A percentile compares a stretch with the other conserved stretches of the same genome.
These are phyloP conservation scores for Talaromyces sp. DNA, from an alignment of 2,329 filamentous ascomycete species.

Conservation along the genomic window DNA sequence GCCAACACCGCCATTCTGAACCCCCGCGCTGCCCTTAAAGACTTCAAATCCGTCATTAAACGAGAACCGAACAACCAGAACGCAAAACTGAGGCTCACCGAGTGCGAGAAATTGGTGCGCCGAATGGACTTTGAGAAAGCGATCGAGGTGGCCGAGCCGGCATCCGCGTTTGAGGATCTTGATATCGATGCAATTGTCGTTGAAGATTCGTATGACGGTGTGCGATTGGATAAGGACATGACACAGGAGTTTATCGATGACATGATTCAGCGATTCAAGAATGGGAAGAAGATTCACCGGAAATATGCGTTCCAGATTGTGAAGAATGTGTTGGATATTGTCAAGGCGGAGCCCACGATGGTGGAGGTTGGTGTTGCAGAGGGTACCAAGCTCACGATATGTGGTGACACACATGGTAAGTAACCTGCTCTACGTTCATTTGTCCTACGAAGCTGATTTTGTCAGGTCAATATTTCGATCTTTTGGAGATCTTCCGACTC, in stretches of 20 bases:
- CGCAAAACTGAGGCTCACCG: constrained; percentile 83
- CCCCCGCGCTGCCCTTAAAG: constrained; percentile 81
- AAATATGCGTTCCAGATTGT: constrained; percentile 99
- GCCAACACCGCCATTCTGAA: constrained; percentile 88
- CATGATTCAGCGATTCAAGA: constrained; percentile 95
- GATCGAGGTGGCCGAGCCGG: constrained; percentile 89
- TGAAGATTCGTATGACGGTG: constrained; percentile 82
- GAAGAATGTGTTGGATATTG: constrained; percentile 81
- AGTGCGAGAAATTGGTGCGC: constrained; percentile 93
- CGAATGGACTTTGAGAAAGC: constrained; percentile 90
- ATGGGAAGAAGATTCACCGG: constrained; percentile 87
- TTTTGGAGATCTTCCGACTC: constrained; percentile 91
- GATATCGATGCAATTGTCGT: constrained; percentile 83
- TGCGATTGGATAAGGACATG: constrained; percentile 74
- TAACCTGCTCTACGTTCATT: no score
- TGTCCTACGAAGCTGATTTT: not conserved
- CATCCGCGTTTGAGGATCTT: constrained; percentile 85
- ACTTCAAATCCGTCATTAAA: constrained; percentile 88
- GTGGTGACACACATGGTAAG: constrained; percentile 91
- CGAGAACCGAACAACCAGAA: constrained; percentile 86
- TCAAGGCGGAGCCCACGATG: constrained; percentile 94
- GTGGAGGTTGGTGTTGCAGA: constrained; percentile 82
- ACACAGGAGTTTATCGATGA: constrained; percentile 96
- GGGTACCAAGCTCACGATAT: constrained; percentile 82
- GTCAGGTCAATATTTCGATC: constrained; percentile 92